Evolutionary conservation across 2,329 filamentous ascomycete genomes (phyloP).

Genomic region (Claviceps digitariae): DNA sequence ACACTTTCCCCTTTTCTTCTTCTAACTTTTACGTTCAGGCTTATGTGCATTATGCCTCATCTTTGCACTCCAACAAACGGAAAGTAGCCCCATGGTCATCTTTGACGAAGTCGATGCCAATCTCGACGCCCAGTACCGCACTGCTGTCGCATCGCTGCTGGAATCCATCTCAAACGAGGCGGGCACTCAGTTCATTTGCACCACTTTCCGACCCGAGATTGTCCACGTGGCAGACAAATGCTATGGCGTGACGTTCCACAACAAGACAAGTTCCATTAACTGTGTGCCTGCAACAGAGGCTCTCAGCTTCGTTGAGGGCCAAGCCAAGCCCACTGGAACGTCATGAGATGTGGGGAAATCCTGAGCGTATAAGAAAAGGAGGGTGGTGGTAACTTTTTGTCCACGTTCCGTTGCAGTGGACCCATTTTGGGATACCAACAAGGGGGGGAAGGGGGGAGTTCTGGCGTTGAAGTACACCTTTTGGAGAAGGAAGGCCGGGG

Average conservation of each 20-base stretch:
- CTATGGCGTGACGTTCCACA: constrained; percentile 87
- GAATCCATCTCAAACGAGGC: constrained; percentile 59
- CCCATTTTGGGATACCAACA: not conserved
- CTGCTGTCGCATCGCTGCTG: constrained; percentile 82
- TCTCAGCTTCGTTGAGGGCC: constrained; percentile 86
- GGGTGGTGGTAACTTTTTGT: not conserved
- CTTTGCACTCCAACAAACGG: constrained; percentile 96
- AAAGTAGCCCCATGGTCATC: constrained; percentile 96
- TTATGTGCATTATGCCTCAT: constrained; percentile 94
- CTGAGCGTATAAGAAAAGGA: not conserved
- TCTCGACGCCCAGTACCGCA: constrained; percentile 93
- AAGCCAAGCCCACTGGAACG: constrained; percentile 28
- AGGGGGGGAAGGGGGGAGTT: not conserved
- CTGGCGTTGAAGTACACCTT: not conserved
- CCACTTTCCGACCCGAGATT: constrained; percentile 95
- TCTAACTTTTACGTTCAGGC: constrained; percentile 35
- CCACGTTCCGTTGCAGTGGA: not conserved
- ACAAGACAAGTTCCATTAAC: constrained; percentile 90
- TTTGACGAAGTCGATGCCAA: constrained; percentile 99
- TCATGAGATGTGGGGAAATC: constrained; percentile 1
- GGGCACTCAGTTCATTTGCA: constrained; percentile 85
- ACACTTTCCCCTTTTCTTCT: not conserved
- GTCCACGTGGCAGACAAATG: constrained; percentile 91
- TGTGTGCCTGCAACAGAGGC: constrained; percentile 80
- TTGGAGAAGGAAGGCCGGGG: not conserved